Conservation (phyloP, 495 filamentous ascomycete species). For the Aspergillus sclerotioniger region DNA sequence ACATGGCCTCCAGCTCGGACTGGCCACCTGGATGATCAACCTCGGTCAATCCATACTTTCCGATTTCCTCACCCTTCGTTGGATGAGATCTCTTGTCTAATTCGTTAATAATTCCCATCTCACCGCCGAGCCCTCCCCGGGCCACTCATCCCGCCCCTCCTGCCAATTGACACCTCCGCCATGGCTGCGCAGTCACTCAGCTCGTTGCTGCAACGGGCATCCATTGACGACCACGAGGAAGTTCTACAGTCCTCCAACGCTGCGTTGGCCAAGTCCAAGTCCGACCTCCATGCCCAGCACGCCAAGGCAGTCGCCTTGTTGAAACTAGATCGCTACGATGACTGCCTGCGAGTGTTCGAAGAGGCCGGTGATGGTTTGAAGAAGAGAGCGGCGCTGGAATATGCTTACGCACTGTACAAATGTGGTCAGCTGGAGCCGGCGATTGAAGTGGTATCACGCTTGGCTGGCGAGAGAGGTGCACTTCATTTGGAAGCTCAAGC, state of each 20-base stretch:
- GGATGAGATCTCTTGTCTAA: not conserved
- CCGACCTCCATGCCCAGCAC: slow-evolving; percentile 66
- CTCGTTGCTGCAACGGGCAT: slow-evolving; percentile 53
- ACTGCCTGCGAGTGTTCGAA: slow-evolving; percentile 76
- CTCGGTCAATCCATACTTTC: not conserved
- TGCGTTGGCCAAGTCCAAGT: slow-evolving; percentile 60
- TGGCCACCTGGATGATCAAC: slow-evolving; percentile 9
- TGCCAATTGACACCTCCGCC: slow-evolving; percentile 7
- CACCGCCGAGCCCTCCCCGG: slow-evolving; percentile 2
- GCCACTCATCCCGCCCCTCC: not conserved
- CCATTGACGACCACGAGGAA: slow-evolving; percentile 74
- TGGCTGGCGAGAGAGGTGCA: slow-evolving; percentile 57
- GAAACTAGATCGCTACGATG: slow-evolving; percentile 91
- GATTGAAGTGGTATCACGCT: slow-evolving; percentile 51
- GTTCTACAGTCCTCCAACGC: slow-evolving; percentile 69
- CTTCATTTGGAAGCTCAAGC: slow-evolving; percentile 88
- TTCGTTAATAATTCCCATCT: not conserved
- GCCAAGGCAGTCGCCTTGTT: slow-evolving; percentile 81
- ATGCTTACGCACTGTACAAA: slow-evolving; percentile 92
- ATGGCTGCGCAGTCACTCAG: slow-evolving; percentile 54
- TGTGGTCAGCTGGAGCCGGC: slow-evolving; percentile 72
- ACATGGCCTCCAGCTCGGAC: slow-evolving; percentile 9
- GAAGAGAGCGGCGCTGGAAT: slow-evolving; percentile 67
- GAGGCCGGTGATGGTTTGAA: slow-evolving; percentile 67
- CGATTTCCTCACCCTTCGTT: not conserved